Evolutionary conservation across 2,329 filamentous ascomycete genomes (phyloP).

Genomic region (Bipolaris cookei): DNA sequence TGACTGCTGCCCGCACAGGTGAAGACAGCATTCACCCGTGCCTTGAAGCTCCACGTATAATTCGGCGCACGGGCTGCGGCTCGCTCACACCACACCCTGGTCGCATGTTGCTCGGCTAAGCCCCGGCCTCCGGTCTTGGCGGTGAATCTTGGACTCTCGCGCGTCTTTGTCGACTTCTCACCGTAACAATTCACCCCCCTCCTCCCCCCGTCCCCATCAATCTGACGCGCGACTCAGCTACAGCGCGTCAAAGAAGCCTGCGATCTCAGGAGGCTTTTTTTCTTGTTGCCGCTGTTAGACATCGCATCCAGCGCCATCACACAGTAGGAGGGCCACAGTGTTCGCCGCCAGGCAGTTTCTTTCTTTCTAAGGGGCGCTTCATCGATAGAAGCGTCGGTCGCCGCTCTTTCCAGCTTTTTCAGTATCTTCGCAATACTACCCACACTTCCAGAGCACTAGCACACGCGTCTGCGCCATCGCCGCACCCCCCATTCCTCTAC

Average conservation of each 20-base stretch:
- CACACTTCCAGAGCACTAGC: slow-evolving; percentile 20
- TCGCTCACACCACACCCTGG: neutral
- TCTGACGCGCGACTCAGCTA: slow-evolving; percentile 13
- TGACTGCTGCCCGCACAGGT: neutral
- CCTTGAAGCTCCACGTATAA: slow-evolving; percentile 31
- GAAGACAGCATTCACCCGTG: neutral
- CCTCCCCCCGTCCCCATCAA: slow-evolving; percentile 11
- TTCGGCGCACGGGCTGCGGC: slow-evolving; percentile 23
- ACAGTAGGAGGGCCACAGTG: neutral
- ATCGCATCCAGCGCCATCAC: slow-evolving; percentile 5
- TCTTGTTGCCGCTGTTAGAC: slow-evolving; percentile 2
- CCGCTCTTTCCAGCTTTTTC: slow-evolving; percentile 16
- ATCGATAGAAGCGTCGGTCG: slow-evolving; percentile 19
- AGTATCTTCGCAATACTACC: slow-evolving; percentile 30
- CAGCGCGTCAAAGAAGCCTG: slow-evolving; percentile 11
- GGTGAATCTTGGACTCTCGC: slow-evolving; percentile 11
- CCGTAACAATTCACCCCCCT: slow-evolving; percentile 1
- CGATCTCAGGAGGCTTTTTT: neutral
- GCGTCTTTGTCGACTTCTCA: slow-evolving; percentile 8
- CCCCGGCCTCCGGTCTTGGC: slow-evolving; percentile 29
- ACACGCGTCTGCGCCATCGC: slow-evolving; percentile 24
- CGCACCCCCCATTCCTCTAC: slow-evolving; percentile 12
- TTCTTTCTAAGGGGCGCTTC: slow-evolving; percentile 23
- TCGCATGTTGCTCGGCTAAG: slow-evolving; percentile 19
- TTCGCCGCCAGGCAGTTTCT: slow-evolving; percentile 14